Evolutionary conservation across 352 stramenopile species (phyloP), one percentile per base, ranked within the genome.

Genomic region (Phytophthora pseudosyringae): DNA sequence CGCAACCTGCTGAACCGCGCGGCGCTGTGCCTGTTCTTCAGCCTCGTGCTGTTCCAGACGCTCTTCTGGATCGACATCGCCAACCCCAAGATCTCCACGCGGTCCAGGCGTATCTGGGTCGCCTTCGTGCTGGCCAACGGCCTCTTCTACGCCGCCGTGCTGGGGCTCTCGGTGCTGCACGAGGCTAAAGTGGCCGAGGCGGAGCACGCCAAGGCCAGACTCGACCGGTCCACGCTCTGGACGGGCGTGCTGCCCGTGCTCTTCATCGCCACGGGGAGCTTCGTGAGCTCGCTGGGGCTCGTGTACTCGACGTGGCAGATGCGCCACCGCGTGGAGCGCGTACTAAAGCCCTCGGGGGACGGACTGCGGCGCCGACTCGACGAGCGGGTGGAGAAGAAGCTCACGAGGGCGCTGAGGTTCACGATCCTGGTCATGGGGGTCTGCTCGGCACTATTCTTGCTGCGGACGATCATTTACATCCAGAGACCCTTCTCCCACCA

Each of bases 51-150:
- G 32, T 93, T 94, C 73, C 85, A 95, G 51, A 88, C 91, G 58
- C 73, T 95, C 33, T 89, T 93, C 41, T 95, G 87, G 87, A 73
- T 95, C 57, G 87, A 95, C 70, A 93, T 95, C 51, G 83, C 83
- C 48, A 95, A 95, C 64, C 82, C 87, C 8, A 90, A 90, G 64
- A 58, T 89, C 35, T 94, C 85, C 35, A 66, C 65, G 5, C 80
- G 87, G 46, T 95, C 87, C 9, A 76, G 75, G 16, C 83, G 85
- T 35, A 89, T 95, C 58, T 95, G 87, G 87, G 65, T 85, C 39
- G 71, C 81, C 9, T 95, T 93, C 41, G 36, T 89, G 9, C 33
- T 88, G 35, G 73, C 83, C 26, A 95, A 95, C 57, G 75, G 75
- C 6, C 53, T 88, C 21, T 92, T 95, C 53, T 95, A 95, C 75